Conservation (phyloP, 805 yeast species). For the Nakazawaea ambrosiae region DNA sequence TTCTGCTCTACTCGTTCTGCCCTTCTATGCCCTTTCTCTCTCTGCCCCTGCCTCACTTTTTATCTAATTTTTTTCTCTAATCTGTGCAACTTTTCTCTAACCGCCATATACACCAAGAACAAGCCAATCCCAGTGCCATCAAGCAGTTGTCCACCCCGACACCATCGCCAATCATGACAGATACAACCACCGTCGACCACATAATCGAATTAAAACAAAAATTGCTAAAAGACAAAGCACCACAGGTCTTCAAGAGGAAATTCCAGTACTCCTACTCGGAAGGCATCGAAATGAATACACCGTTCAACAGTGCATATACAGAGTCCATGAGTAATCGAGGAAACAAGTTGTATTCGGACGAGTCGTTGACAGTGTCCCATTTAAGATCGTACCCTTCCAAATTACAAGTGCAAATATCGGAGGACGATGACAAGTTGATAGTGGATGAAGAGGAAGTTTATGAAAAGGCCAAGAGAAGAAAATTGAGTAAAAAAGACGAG, state of each 20-base stretch:
- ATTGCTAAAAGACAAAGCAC: conserved; percentile 1
- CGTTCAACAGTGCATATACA: conserved; percentile 9
- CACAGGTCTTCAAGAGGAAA: background rate
- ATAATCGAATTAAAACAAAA: conserved; percentile 8
- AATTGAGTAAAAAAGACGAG: background rate
- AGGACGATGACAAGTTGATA: conserved; percentile 16
- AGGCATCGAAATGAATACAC: conserved; percentile 8
- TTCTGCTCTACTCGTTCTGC: too few relatives aligned
- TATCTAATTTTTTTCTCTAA: too few relatives aligned
- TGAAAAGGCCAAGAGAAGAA: conserved; percentile 11
- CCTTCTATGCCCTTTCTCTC: too few relatives aligned
- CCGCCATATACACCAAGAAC: too few relatives aligned
- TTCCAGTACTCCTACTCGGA: conserved; percentile 1
- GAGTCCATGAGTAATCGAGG: conserved; percentile 22
- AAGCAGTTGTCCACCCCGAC: too few relatives aligned
- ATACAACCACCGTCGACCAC: conserved; percentile 5
- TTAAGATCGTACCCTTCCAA: conserved; percentile 16
- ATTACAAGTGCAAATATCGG: conserved; percentile 12
- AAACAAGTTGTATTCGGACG: conserved; percentile 21
- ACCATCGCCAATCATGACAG: too few relatives aligned
- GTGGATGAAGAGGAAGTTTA: conserved; percentile 14
- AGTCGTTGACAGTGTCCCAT: conserved; percentile 17
- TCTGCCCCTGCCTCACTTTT: too few relatives aligned
- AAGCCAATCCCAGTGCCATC: too few relatives aligned
- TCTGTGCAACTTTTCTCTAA: too few relatives aligned